phyloP scores from a whole-genome alignment of 164 flowering plant genomes.

The Euptelea pleiosperma region DNA sequence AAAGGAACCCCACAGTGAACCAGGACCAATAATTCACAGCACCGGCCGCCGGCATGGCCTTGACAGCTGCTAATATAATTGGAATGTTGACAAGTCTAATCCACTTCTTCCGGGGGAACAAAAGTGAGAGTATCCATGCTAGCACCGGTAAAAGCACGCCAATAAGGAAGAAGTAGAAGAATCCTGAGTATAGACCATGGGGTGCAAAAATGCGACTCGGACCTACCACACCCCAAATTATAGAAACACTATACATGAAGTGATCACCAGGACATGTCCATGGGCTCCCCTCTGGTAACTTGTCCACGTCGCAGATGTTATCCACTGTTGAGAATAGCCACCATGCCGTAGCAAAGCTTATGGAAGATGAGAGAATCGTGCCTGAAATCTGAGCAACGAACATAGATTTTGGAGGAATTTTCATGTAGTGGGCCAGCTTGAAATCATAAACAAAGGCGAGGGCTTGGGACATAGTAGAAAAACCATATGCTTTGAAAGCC shows the following conservation, averaged over 20 bases:
- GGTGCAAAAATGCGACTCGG: slow-evolving; percentile 17
- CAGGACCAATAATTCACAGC: slow-evolving; percentile 46
- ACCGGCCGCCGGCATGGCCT: slow-evolving; percentile 45
- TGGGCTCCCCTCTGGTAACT: slow-evolving; percentile 19
- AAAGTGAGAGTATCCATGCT: neutral
- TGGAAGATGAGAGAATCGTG: slow-evolving; percentile 7
- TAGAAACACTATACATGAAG: slow-evolving; percentile 12
- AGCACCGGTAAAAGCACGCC: slow-evolving; percentile 7
- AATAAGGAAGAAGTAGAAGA: slow-evolving; percentile 14
- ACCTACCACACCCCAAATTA: slow-evolving; percentile 22
- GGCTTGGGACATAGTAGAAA: neutral
- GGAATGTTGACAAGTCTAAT: slow-evolving; percentile 58
- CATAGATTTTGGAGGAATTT: neutral
- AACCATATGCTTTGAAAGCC: neutral
- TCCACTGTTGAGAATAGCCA: slow-evolving; percentile 14
- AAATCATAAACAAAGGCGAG: neutral
- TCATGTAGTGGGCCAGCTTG: slow-evolving; percentile 1
- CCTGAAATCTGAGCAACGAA: slow-evolving; percentile 13
- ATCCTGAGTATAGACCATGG: slow-evolving; percentile 10
- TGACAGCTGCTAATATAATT: slow-evolving; percentile 37
- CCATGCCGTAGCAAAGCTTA: slow-evolving; percentile 14
- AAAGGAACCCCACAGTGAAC: slow-evolving; percentile 47
- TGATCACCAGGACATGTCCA: slow-evolving; percentile 22
- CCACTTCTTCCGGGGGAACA: slow-evolving; percentile 40
- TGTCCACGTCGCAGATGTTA: slow-evolving; percentile 15